These are phyloP conservation scores for Jamesozyma spencerorum DNA, from an alignment of 805 yeast genomes.

Conservation along the genomic window DNA sequence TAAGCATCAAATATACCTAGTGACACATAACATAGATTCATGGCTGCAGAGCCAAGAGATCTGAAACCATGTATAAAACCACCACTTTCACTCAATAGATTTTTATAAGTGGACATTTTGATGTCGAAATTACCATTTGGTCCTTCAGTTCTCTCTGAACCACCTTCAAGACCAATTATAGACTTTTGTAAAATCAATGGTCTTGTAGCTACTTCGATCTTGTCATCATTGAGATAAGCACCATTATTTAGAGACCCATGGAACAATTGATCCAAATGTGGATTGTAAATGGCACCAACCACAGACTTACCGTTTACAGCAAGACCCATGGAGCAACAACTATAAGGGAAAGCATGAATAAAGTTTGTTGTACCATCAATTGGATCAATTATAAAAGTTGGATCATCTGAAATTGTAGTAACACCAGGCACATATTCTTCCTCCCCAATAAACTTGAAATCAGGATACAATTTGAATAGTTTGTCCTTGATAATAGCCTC, in stretches of 20 bases:
- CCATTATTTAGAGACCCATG: conserved; percentile 50
- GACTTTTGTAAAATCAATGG: conserved; percentile 42
- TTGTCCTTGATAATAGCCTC: conserved; percentile 32
- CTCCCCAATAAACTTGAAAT: conserved; percentile 50
- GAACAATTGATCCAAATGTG: conserved; percentile 44
- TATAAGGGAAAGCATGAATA: conserved; percentile 51
- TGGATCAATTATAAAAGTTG: conserved; percentile 58
- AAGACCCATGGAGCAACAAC: conserved; percentile 54
- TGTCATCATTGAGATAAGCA: conserved; percentile 40
- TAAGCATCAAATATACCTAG: conserved; percentile 51
- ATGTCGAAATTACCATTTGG: conserved; percentile 41
- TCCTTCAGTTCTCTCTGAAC: conserved; percentile 50
- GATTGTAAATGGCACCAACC: conserved; percentile 62
- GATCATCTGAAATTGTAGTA: conserved; percentile 38
- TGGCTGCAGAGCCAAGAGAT: conserved; percentile 55
- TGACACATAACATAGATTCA: conserved; percentile 51
- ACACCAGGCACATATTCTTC: conserved; percentile 46
- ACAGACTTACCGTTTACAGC: conserved; percentile 39
- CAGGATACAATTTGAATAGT: conserved; percentile 37
- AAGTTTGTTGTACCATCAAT: conserved; percentile 61
- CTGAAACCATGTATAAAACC: conserved; percentile 56
- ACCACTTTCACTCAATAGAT: conserved; percentile 39
- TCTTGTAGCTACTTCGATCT: conserved; percentile 27
- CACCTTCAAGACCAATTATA: conserved; percentile 51
- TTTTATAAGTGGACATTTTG: conserved; percentile 41